Conservation (phyloP, 805 yeast genomes). For the Yarrowia keelungensis region DNA sequence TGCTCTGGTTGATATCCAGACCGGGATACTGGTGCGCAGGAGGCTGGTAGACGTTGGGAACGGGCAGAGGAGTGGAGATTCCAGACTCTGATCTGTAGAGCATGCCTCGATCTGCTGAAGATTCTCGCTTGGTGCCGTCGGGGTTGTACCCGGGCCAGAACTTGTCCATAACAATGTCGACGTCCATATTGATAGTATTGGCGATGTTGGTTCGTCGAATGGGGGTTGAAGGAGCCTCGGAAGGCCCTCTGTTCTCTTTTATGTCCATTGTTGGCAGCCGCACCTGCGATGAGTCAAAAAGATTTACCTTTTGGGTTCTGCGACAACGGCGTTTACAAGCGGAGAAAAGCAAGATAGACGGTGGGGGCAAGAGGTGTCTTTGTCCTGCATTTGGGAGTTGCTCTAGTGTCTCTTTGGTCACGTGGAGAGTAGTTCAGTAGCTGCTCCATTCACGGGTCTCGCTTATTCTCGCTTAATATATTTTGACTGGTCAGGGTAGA, state of each 20-base stretch:
- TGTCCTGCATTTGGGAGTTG: not conserved
- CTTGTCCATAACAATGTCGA: slow-evolving; percentile 36
- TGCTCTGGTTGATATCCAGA: slow-evolving; percentile 62
- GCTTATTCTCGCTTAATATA: not conserved
- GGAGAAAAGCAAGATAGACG: slow-evolving; percentile 27
- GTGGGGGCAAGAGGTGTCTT: not conserved
- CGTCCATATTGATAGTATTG: slow-evolving; percentile 15
- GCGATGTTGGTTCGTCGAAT: slow-evolving; percentile 6
- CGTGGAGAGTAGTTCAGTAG: not conserved
- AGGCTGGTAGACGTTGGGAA: slow-evolving; percentile 46
- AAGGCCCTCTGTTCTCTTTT: slow-evolving; percentile 15
- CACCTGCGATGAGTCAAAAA: slow-evolving; percentile 36
- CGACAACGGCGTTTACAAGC: slow-evolving; percentile 34
- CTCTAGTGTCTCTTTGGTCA: not conserved
- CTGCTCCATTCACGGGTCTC: not conserved
- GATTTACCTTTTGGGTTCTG: slow-evolving; percentile 18
- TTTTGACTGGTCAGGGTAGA: not conserved
- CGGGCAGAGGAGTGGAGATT: slow-evolving; percentile 45
- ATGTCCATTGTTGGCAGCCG: slow-evolving; percentile 30
- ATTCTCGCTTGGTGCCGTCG: slow-evolving; percentile 35
- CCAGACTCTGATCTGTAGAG: slow-evolving; percentile 45
- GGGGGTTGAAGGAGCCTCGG: slow-evolving; percentile 6
- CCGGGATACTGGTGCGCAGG: slow-evolving; percentile 58
- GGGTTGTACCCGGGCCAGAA: slow-evolving; percentile 39
- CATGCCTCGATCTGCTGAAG: slow-evolving; percentile 27